phyloP scores from a whole-genome alignment of 805 yeast genomes.

The Wickerhamomyces chaumierensis region DNA sequence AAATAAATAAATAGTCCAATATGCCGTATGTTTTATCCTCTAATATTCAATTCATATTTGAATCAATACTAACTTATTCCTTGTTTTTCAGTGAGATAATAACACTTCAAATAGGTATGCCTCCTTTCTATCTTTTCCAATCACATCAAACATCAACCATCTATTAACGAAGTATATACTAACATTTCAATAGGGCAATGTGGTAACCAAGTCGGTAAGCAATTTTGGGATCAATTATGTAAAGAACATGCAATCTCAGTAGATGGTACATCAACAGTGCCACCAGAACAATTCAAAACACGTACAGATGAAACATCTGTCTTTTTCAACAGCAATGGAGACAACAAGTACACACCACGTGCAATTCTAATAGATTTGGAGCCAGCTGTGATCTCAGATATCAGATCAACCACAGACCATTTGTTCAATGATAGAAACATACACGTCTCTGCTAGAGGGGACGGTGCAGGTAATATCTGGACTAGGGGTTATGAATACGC shows the following conservation, averaged over 20 bases:
- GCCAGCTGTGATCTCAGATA: slow-evolving; percentile 73
- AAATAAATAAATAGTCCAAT: no score
- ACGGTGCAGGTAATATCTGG: slow-evolving; percentile 97
- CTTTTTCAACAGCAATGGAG: slow-evolving; percentile 70
- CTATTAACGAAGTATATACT: no score
- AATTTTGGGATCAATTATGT: slow-evolving; percentile 86
- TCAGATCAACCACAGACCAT: slow-evolving; percentile 38
- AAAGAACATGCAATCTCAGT: slow-evolving; percentile 68
- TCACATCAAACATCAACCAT: background rate
- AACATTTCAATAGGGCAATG: slow-evolving; percentile 55
- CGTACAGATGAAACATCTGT: slow-evolving; percentile 70
- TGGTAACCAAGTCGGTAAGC: slow-evolving; percentile 91
- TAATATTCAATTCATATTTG: no score
- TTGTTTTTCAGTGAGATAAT: slow-evolving; percentile 42
- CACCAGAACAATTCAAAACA: slow-evolving; percentile 3
- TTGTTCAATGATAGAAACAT: slow-evolving; percentile 78
- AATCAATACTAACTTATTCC: no score
- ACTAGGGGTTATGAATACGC: slow-evolving; percentile 81
- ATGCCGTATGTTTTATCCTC: no score
- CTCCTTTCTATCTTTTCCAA: background rate
- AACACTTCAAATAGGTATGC: slow-evolving; percentile 41
- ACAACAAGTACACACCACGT: slow-evolving; percentile 77
- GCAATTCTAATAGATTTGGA: slow-evolving; percentile 80
- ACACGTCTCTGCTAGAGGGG: slow-evolving; percentile 68
- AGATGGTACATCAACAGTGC: slow-evolving; percentile 21